Conservation (phyloP, 768 basidiomycete species). For the Lactarius quietus region DNA sequence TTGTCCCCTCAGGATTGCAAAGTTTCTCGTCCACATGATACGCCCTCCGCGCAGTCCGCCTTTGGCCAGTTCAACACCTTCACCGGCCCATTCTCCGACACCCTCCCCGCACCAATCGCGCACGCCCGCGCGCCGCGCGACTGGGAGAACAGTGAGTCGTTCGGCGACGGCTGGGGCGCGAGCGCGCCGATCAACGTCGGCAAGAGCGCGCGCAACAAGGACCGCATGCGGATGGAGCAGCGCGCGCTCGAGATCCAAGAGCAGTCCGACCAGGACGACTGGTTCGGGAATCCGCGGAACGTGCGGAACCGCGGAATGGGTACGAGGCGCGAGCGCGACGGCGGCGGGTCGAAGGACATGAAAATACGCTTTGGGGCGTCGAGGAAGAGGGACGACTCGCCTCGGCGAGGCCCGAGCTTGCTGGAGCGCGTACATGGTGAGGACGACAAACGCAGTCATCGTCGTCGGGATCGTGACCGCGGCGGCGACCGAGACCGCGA, state of each 20-base stretch:
- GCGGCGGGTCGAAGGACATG: constrained; percentile 25
- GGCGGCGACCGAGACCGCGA: not conserved
- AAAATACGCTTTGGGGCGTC: constrained; percentile 30
- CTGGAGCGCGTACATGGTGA: constrained; percentile 10
- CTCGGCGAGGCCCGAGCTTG: constrained; percentile 4
- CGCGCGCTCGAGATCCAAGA: constrained; percentile 42
- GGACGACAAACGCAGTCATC: not conserved
- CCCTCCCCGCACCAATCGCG: constrained; percentile 29
- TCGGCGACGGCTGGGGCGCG: constrained; percentile 46
- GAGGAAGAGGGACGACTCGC: constrained; percentile 11
- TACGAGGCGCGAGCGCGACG: constrained; percentile 26
- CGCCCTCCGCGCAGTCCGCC: constrained; percentile 56
- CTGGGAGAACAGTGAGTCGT: constrained; percentile 40
- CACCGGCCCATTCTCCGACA: constrained; percentile 57
- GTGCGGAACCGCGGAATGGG: constrained; percentile 34
- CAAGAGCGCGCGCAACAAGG: constrained; percentile 57
- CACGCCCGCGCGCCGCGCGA: constrained; percentile 38
- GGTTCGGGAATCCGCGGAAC: constrained; percentile 51
- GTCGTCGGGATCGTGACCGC: not conserved
- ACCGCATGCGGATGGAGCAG: constrained; percentile 51
- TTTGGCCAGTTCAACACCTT: constrained; percentile 61
- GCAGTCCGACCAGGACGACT: constrained; percentile 59
- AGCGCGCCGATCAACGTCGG: constrained; percentile 59
- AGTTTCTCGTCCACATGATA: constrained; percentile 41
- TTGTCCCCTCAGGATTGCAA: constrained; percentile 51